phyloP scores from a whole-genome alignment of 169 alveolate genomes.

The Cryptosporidium canis region DNA sequence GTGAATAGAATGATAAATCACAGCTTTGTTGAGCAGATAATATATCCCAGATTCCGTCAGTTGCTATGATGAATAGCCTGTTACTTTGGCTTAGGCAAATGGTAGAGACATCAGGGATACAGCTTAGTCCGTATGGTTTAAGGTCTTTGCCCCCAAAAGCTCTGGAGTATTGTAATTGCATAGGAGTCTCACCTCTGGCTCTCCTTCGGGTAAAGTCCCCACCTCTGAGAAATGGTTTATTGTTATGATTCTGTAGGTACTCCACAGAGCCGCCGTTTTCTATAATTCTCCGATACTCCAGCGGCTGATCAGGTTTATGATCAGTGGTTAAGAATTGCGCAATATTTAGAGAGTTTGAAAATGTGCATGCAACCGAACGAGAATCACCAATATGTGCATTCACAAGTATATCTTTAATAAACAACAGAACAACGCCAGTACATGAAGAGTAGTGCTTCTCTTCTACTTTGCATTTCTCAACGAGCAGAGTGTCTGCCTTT shows the following conservation, averaged over 20 bases:
- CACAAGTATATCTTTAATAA: slow-evolving; percentile 77
- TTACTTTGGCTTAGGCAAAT: slow-evolving; percentile 71
- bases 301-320: slow-evolving; percentile 83
- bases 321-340: slow-evolving; percentile 80
- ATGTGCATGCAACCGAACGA: slow-evolving; percentile 10
- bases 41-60: slow-evolving; percentile 87
- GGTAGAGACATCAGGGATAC: slow-evolving; percentile 78
- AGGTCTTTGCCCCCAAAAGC: slow-evolving; percentile 86
- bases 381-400: slow-evolving; percentile 81
- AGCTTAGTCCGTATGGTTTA: slow-evolving; percentile 81
- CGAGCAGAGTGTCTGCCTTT: slow-evolving; percentile 78
- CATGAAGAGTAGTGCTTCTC: slow-evolving; percentile 82
- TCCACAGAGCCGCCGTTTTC: slow-evolving; percentile 57
- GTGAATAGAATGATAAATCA: slow-evolving; percentile 11
- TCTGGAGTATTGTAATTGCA: slow-evolving; percentile 85
- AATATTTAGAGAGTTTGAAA: slow-evolving; percentile 10
- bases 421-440: slow-evolving; percentile 82
- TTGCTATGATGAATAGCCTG: slow-evolving; percentile 78
- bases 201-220: slow-evolving; percentile 84
- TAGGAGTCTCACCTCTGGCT: slow-evolving; percentile 85
- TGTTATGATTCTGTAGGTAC: slow-evolving; percentile 80
- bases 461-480: slow-evolving; percentile 74
- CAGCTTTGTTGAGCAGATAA: slow-evolving; percentile 75
- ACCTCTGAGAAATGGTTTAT: slow-evolving; percentile 84
- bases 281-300: slow-evolving; percentile 76